Conservation (phyloP, 148 eudicot genomes). For the Persicaria maculosa region DNA sequence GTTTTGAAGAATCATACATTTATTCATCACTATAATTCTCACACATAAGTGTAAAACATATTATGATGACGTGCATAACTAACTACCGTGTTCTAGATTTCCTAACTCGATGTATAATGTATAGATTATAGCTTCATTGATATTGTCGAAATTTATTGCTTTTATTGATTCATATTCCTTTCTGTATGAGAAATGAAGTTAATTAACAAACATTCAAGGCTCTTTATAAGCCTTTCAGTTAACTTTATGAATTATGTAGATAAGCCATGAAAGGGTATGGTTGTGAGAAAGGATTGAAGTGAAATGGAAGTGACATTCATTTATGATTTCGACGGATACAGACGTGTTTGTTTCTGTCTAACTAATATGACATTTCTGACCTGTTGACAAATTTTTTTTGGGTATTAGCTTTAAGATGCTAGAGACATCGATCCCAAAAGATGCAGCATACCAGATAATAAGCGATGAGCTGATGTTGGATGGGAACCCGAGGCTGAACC, state of each 20-base stretch:
- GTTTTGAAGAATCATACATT: too few species aligned
- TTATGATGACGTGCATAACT: not conserved
- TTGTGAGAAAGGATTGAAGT: too few species aligned
- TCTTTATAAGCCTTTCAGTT: not conserved
- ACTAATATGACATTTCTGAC: not conserved
- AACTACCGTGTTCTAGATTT: not conserved
- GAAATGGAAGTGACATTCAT: too few species aligned
- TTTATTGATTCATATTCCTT: not conserved
- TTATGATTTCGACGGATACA: not conserved
- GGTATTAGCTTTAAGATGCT: conserved; percentile 27
- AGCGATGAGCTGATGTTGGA: conserved; percentile 50
- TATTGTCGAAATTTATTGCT: not conserved
- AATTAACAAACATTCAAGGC: too few species aligned
- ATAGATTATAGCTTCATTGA: not conserved
- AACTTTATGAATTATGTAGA: not conserved
- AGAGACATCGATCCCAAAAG: conserved; percentile 35
- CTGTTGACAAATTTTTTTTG: not conserved
- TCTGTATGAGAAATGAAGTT: too few species aligned
- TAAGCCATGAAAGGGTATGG: not conserved
- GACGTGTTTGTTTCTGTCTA: not conserved
- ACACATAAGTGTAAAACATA: too few species aligned
- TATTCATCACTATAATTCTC: too few species aligned
- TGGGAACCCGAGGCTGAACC: conserved; percentile 36
- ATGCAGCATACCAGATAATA: conserved; percentile 45
- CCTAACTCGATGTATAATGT: not conserved